phyloP scores from a whole-genome alignment of 768 basidiomycete genomes.

The Trametes gibbosa region DNA sequence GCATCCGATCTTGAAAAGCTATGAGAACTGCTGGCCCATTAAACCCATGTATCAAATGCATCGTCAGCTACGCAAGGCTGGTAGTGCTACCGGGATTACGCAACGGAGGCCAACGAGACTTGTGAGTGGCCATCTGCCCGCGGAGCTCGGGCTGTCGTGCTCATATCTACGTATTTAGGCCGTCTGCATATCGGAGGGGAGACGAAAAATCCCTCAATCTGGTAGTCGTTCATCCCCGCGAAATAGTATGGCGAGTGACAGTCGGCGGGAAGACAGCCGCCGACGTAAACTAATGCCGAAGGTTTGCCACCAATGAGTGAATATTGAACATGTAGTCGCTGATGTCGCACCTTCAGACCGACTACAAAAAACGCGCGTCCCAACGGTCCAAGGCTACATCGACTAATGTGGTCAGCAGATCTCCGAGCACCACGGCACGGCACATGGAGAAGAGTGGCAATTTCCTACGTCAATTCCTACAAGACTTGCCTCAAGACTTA shows the following conservation, averaged over 20 bases:
- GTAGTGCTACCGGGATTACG: background rate
- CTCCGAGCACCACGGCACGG: background rate
- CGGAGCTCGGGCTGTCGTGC: background rate
- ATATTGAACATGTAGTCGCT: no score
- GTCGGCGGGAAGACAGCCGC: no score
- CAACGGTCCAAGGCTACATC: background rate
- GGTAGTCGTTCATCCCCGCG: no score
- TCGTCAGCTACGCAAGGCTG: background rate
- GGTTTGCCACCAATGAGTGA: no score
- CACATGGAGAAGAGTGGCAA: background rate
- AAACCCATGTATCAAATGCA: background rate
- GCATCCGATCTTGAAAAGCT: background rate
- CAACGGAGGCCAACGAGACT: background rate
- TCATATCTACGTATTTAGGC: background rate
- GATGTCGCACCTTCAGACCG: no score
- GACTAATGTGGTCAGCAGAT: background rate
- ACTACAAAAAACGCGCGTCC: no score
- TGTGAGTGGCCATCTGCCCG: background rate
- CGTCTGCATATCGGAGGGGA: no score
- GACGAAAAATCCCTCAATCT: no score
- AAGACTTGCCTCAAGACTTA: background rate
- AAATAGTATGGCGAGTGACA: no score
- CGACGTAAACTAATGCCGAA: background rate
- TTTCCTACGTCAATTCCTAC: background rate
- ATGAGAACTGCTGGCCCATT: slow-evolving; percentile 3